A percentile compares a stretch with the other conserved stretches of the same genome.
Evolutionary conservation across 305 asterid genomes (phyloP).

Genomic region (Withania somnifera): DNA sequence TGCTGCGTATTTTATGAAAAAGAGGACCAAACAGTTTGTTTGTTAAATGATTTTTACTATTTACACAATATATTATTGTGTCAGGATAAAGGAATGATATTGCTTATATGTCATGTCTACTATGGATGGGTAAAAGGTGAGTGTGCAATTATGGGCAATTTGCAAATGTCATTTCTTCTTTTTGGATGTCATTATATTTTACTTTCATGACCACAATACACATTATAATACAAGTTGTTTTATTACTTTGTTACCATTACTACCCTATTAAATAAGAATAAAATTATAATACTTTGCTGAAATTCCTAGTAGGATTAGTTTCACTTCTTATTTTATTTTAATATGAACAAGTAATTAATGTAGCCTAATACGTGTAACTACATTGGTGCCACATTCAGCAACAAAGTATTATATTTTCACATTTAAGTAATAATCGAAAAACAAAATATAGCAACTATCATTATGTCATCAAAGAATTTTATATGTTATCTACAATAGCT

Average conservation of each 20-base stretch:
- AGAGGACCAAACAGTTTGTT: background rate
- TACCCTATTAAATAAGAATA: too few species aligned
- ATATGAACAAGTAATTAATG: too few species aligned
- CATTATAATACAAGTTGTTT: background rate
- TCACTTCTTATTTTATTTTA: too few species aligned
- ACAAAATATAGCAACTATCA: background rate
- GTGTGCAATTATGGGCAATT: background rate
- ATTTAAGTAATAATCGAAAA: background rate
- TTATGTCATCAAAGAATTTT: background rate
- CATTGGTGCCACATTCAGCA: background rate
- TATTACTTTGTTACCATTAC: background rate
- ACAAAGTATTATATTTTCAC: background rate
- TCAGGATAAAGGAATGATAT: too few species aligned
- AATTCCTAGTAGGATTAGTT: too few species aligned
- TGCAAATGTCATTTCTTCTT: background rate
- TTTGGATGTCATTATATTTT: background rate
- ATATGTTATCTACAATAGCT: background rate
- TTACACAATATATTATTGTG: background rate
- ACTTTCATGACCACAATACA: background rate
- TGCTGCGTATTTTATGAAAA: slow-evolving; percentile 22
- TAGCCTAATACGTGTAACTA: background rate
- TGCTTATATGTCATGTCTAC: too few species aligned
- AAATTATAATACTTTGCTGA: too few species aligned
- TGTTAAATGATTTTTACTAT: background rate
- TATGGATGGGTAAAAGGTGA: background rate